Base-by-base conservation (phyloP, 805 yeast genomes). In the Barnettozyma botsteinii region DNA sequence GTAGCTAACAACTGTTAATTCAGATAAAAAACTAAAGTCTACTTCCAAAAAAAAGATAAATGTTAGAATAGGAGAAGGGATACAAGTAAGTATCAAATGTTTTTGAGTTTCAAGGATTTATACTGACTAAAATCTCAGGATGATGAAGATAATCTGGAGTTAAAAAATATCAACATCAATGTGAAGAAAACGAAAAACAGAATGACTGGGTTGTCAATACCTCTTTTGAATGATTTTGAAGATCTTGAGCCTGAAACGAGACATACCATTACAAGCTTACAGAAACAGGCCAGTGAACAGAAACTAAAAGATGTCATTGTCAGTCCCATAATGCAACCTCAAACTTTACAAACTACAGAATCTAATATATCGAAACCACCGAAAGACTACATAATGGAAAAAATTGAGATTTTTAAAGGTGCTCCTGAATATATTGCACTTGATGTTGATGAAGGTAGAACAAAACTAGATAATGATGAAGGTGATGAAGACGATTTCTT, bases 401-500 rank as follows among this genome's bases (percentile, higher is more conserved):
- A 27, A 18, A 19, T 13, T 21, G 15, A 26, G 11, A 26, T 6
- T n/a, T 7, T 18, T 13, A 22, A 18, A 4, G 15, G 18, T 5
- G 25, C 22, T 7, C 41, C 25, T 4, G 38, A 30, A 11, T 37
- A 30, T 20, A 34, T 41, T 1, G 30, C 45, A 2, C 8, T 41
- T 12, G 41, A 37, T 8, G 21, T 18, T 24, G 47, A 31, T 13
- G 40, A 40, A 14, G 48, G 51, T 19, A 39, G 53, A 23, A 31
- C 18, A 8, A 59, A 51, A 14, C 34, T 45, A 15, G 50, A 53
- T 35, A 53, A 53, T 18, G 42, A 45, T 7, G 35, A 57, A 3
- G 49, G 45, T 37, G 59, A 55, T 26, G 37, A 38, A 22, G 35
- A 22, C 13, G 46, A 37, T 15, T 32, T 31, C 22, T 18, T 17